Percentiles rank a stretch among this genome's conserved stretches.
phyloP scores from a whole-genome alignment of 371 early-diverging fungal species.

The Mucor irregularis region DNA sequence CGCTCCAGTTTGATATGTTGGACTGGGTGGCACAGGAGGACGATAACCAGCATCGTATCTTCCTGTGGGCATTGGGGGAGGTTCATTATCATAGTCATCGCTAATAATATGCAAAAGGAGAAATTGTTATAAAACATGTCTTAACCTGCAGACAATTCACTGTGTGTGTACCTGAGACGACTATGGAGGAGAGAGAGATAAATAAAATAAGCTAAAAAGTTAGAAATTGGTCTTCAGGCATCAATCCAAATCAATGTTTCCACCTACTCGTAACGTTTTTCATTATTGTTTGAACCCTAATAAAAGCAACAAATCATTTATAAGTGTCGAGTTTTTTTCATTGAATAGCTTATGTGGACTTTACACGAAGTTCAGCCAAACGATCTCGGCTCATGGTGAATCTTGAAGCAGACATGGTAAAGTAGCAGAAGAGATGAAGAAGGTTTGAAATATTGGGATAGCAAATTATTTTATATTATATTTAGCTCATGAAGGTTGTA shows the following conservation, averaged over 20 bases:
- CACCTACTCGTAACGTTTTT: conserved; percentile 50
- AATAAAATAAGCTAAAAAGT: background rate
- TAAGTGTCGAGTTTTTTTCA: background rate
- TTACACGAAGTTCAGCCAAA: conserved; percentile 50
- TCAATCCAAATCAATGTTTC: background rate
- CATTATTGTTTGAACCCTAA: conserved; percentile 32
- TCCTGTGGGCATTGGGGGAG: conserved; percentile 42
- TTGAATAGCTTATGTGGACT: too few relatives aligned
- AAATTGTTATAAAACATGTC: background rate
- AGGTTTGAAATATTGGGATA: too few relatives aligned
- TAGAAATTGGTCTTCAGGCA: background rate
- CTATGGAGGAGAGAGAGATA: too few relatives aligned
- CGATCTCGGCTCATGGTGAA: conserved; percentile 59
- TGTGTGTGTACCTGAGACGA: conserved; percentile 40
- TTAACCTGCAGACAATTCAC: too few relatives aligned
- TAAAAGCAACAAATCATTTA: background rate
- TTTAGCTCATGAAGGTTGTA: too few relatives aligned
- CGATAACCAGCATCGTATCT: conserved; percentile 33
- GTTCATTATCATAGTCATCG: conserved; percentile 44
- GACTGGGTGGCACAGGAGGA: conserved; percentile 44
- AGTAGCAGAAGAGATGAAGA: too few relatives aligned
- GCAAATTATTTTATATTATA: too few relatives aligned
- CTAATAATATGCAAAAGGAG: conserved; percentile 7
- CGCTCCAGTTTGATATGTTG: conserved; percentile 33
- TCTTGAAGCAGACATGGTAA: conserved; percentile 40